phyloP scores from a whole-genome alignment of 192 early-diverging fungal genomes.

The Gigaspora rosea region DNA sequence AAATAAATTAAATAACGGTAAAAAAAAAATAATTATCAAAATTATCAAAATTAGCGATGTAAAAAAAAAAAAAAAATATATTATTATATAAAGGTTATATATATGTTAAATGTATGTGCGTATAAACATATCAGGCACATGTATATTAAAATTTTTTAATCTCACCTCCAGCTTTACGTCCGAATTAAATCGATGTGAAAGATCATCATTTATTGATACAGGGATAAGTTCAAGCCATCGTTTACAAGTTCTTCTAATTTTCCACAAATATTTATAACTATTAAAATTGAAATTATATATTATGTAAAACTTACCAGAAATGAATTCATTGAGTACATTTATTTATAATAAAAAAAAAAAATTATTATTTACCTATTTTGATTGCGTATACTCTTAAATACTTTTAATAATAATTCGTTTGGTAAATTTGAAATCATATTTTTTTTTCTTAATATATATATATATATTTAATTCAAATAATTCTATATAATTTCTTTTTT shows the following conservation, averaged over 20 bases:
- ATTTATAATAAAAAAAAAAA: not conserved
- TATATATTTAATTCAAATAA: too few relatives aligned
- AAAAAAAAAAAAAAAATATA: too few relatives aligned
- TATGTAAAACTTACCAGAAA: too few relatives aligned
- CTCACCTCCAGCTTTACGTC: not conserved
- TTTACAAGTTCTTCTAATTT: not conserved
- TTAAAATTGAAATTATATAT: not conserved
- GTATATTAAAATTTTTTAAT: not conserved
- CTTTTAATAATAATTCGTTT: conserved; percentile 13
- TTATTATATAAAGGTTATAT: too few relatives aligned
- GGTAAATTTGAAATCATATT: not conserved
- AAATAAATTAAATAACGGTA: too few relatives aligned
- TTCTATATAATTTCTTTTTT: too few relatives aligned
- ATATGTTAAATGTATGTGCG: too few relatives aligned
- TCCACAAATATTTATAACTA: not conserved
- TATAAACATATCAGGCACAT: too few relatives aligned
- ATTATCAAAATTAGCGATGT: too few relatives aligned
- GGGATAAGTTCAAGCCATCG: not conserved
- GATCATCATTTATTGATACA: not conserved
- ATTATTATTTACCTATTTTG: not conserved
- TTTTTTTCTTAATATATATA: too few relatives aligned
- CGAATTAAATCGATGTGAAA: not conserved
- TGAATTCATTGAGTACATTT: too few relatives aligned
- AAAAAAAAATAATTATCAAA: too few relatives aligned
- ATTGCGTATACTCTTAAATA: not conserved